A percentile compares a stretch with the other conserved stretches of the same genome.
phyloP scores from a whole-genome alignment of 805 yeast genomes.

The Candida sonorensis region DNA sequence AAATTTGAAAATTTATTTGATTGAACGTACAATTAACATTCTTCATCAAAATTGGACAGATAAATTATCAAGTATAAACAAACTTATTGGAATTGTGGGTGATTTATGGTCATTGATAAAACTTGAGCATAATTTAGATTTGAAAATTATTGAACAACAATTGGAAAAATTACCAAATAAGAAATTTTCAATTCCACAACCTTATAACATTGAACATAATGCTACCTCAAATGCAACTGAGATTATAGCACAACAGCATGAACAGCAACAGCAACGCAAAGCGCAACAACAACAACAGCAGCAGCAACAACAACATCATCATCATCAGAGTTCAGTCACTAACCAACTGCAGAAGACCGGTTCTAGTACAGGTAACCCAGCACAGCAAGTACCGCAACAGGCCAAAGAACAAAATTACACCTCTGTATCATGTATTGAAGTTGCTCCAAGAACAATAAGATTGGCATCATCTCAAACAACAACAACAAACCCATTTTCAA shows the following conservation, averaged over 20 bases:
- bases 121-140: conserved; percentile 11
- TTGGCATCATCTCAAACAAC: conserved; percentile 5
- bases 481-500: not conserved
- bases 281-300: not conserved
- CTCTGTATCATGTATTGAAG: conserved; percentile 16
- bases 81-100: conserved; percentile 14
- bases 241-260: not conserved
- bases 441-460: conserved; percentile 18
- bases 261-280: not conserved
- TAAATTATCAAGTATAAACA: conserved; percentile 19
- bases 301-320: not conserved
- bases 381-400: not conserved
- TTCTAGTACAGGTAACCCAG: too few species aligned
- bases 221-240: not conserved
- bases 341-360: too few species aligned
- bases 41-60: conserved; percentile 18
- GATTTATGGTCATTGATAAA: conserved; percentile 20
- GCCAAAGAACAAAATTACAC: conserved; percentile 1
- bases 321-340: too few species aligned
- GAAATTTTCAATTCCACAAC: conserved; percentile 5
- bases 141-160: conserved; percentile 1
- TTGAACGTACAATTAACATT: conserved; percentile 15
- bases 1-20: conserved; percentile 24
- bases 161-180: not conserved
- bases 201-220: not conserved